Evolutionary conservation across 148 eudicot genomes (phyloP), one percentile per base, ranked within the genome.

Genomic region (Gaultheria prostrata): DNA sequence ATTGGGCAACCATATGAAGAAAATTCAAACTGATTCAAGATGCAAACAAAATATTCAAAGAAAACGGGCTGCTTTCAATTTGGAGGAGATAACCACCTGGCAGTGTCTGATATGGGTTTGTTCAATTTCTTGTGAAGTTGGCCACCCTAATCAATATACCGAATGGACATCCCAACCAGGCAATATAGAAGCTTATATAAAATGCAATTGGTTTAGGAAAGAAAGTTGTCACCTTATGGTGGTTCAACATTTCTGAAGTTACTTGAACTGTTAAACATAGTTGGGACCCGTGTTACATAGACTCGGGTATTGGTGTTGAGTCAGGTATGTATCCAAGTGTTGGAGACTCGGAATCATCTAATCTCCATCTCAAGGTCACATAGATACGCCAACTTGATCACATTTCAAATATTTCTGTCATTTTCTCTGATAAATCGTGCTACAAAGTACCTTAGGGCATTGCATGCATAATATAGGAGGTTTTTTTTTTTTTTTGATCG

Each of bases 91-190:
- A 67, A 28, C 74, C 76, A 80, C 43, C 67, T 80, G 83, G 83
- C 73, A 39, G 4, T 39, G 8, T n/a, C 4, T 59, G 32, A 43
- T 54, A 46, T 10, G 35, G 51, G 43, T 45, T 45, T 1, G 10
- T 21, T 30, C 18, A n/a, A 11, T 59, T 39, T 12, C 51, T 80
- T 59, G 70, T 3, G 71, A 79, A 21, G 70, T 35, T 17, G 17
- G 82, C 32, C 28, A 78, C 80, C 49, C 15, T 54, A n/a, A 1
- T 57, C 24, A 9, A 30, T 9, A 24, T 63, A 39, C 35, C 53
- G 24, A 71, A 82, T 82, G 63, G 83, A 82, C 72, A 82, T 32
- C 67, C 48, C 83, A 71, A 50, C 83, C 76, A 71, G 71, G 49
- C 20, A 46, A 12, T 14, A 71, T 82, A 15, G 14, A 50, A 71